Evolutionary conservation across 306 rosid genomes (phyloP).

Genomic region (Hylodesmum podocarpum): DNA sequence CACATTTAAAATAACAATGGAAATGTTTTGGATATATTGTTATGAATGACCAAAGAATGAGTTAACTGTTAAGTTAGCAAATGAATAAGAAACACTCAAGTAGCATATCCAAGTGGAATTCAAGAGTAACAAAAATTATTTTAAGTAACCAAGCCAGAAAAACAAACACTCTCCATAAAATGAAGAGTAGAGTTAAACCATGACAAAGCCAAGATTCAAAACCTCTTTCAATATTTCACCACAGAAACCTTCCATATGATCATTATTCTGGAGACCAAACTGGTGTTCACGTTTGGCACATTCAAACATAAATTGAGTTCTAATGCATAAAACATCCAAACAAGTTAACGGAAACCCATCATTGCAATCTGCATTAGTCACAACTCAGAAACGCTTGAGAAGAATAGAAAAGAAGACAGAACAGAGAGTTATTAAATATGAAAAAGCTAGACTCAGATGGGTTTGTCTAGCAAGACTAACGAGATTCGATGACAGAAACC

Average conservation of each 20-base stretch:
- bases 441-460: slow-evolving; percentile 15
- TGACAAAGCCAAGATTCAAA: background rate
- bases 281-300: background rate
- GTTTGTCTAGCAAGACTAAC: slow-evolving; percentile 40
- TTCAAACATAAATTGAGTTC: slow-evolving; percentile 32
- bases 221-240: background rate
- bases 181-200: slow-evolving; percentile 37
- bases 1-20: slow-evolving; percentile 44
- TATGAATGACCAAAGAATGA: slow-evolving; percentile 18
- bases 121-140: background rate
- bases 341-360: slow-evolving; percentile 58
- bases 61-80: slow-evolving; percentile 7
- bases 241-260: background rate
- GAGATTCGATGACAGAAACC: slow-evolving; percentile 49
- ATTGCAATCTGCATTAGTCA: slow-evolving; percentile 42
- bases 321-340: slow-evolving; percentile 22
- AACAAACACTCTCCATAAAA: slow-evolving; percentile 29
- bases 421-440: slow-evolving; percentile 7
- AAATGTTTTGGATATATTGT: background rate
- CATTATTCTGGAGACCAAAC: background rate
- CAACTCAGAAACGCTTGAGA: slow-evolving; percentile 34
- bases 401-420: slow-evolving; percentile 34
- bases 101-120: background rate
- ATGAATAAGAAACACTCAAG: background rate
- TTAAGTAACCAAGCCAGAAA: slow-evolving; percentile 22